These are phyloP conservation scores for Melaleuca alternifolia DNA, from an alignment of 345 rosid species.

Conservation along the genomic window DNA sequence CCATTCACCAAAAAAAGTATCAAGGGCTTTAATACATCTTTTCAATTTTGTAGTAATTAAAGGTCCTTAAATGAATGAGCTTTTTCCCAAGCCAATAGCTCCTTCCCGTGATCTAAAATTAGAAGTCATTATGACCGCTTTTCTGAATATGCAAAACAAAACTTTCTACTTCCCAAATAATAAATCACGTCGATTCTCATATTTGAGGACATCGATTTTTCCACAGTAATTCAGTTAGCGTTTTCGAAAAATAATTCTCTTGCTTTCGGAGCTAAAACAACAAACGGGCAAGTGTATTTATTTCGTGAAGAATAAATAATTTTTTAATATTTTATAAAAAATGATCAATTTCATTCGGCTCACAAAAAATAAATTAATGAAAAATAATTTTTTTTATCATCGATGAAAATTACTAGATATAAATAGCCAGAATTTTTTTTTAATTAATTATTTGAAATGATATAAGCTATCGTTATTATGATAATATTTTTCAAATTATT, in stretches of 20 bases:
- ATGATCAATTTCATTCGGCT: fast-evolving
- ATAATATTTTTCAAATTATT: background rate
- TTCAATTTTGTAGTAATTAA: background rate
- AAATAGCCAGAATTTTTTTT: background rate
- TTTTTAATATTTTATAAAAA: background rate
- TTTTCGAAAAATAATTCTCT: background rate
- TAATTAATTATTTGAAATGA: fast-evolving
- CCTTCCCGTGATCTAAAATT: background rate
- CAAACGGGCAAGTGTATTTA: fast-evolving
- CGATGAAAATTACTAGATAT: background rate
- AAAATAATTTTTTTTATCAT: background rate
- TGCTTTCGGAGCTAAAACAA: background rate
- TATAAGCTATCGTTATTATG: fast-evolving
- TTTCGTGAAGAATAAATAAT: fast-evolving
- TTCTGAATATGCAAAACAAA: background rate
- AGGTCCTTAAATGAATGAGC: background rate
- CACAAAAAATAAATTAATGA: fast-evolving
- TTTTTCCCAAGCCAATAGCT: background rate
- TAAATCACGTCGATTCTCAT: fast-evolving
- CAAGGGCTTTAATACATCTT: background rate
- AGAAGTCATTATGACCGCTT: background rate
- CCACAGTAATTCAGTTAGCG: background rate
- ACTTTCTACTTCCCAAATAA: background rate
- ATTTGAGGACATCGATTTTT: background rate
- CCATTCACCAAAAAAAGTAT: background rate